Conservation (phyloP, 768 basidiomycete genomes). For the Agrocybe praecox region DNA sequence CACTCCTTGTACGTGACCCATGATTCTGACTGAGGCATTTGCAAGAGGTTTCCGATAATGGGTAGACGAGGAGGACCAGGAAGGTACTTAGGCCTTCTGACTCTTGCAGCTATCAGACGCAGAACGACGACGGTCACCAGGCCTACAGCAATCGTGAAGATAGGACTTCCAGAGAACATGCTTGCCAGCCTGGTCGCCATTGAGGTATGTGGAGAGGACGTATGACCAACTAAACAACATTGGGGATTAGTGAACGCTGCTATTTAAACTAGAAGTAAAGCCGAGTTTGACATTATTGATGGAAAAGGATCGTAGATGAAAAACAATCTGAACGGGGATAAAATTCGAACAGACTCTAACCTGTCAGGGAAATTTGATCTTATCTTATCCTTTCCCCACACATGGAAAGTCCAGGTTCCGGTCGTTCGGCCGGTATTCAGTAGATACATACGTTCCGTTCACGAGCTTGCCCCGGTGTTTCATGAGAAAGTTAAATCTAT, state of each 20-base stretch:
- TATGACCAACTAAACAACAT: background rate
- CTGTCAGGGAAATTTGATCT: background rate
- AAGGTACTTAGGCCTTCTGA: constrained; percentile 16
- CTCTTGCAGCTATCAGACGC: constrained; percentile 6
- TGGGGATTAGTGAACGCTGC: background rate
- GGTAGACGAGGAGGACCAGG: constrained; percentile 22
- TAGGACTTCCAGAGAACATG: constrained; percentile 1
- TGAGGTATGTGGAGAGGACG: background rate
- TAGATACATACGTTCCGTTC: background rate
- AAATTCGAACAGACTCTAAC: background rate
- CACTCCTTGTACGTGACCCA: constrained; percentile 27
- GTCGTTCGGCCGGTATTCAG: background rate
- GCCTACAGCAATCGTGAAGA: background rate
- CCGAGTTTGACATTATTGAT: background rate
- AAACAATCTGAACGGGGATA: background rate
- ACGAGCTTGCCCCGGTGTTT: background rate
- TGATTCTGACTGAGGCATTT: constrained; percentile 21
- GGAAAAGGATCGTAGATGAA: background rate
- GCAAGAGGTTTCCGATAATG: constrained; percentile 23
- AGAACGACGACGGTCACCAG: constrained; percentile 10
- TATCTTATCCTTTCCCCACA: background rate
- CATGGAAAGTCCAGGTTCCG: background rate
- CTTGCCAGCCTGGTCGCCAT: background rate
- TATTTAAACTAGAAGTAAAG: background rate
- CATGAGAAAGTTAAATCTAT: background rate